phyloP scores from a whole-genome alignment of 2,329 filamentous ascomycete genomes.

The Alternaria ventricosa region DNA sequence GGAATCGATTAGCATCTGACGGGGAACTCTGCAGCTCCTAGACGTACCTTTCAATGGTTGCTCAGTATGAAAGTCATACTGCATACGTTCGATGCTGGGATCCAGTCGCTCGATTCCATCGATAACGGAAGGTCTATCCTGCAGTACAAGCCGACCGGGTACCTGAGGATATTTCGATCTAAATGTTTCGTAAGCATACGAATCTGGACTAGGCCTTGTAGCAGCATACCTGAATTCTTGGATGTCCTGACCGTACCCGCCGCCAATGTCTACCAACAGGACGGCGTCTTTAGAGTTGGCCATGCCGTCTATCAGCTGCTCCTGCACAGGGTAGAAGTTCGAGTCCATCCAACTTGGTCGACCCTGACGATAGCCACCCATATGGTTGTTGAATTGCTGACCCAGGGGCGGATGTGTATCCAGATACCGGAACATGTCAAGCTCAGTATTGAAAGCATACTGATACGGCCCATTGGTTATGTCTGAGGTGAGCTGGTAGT shows the following conservation, averaged over 20 bases:
- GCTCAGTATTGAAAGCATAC: background rate
- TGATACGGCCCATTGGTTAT: background rate
- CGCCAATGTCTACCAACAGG: background rate
- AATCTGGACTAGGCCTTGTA: background rate
- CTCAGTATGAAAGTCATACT: background rate
- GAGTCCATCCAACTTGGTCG: background rate
- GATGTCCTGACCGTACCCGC: background rate
- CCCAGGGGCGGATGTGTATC: background rate
- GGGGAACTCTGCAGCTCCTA: background rate
- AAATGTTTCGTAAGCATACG: background rate
- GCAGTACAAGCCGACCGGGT: background rate
- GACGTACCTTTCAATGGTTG: background rate
- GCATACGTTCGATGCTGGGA: background rate
- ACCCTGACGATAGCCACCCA: background rate
- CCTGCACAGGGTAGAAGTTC: background rate
- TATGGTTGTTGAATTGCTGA: background rate
- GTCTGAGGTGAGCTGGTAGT: background rate
- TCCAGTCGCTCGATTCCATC: background rate
- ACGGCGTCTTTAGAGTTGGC: background rate
- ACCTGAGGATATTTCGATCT: background rate
- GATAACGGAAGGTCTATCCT: background rate
- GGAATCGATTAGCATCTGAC: background rate
- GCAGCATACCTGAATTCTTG: background rate
- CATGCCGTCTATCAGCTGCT: background rate
- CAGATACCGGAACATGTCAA: background rate